A percentile compares a stretch with the other conserved stretches of the same genome.
These are phyloP conservation scores for Ophiostoma sp. DNA, from an alignment of 2,329 filamentous ascomycete species.

Conservation along the genomic window DNA sequence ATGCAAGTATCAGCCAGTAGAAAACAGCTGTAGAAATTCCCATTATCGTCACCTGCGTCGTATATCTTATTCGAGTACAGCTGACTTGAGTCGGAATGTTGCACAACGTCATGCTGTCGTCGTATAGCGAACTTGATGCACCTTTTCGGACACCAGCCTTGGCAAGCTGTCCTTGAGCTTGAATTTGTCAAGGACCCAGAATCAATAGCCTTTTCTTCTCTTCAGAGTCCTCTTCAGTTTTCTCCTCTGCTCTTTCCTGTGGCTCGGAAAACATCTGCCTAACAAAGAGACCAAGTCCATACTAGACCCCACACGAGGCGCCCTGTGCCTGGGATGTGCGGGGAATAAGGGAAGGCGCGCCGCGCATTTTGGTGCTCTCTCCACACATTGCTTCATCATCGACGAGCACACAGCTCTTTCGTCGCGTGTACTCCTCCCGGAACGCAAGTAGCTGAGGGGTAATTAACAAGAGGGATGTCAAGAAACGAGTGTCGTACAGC, in stretches of 20 bases:
- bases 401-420: conserved; percentile 8
- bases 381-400: neutral
- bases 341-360: neutral
- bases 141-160: neutral
- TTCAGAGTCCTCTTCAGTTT: neutral
- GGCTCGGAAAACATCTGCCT: conserved; percentile 24
- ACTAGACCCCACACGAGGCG: neutral
- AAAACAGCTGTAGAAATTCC: too few relatives aligned
- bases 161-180: neutral
- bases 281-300: neutral
- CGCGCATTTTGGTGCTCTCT: neutral
- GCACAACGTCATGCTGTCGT: neutral
- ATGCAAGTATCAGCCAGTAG: neutral
- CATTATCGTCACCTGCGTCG: neutral
- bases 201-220: neutral
- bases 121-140: neutral
- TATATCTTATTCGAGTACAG: neutral
- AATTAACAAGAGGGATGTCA: neutral
- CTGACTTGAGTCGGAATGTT: neutral
- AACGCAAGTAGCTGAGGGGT: neutral
- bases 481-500: neutral
- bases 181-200: neutral
- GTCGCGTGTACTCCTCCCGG: neutral
- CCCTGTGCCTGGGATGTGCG: conserved; percentile 10
- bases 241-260: neutral